Evolutionary conservation across 1,284 basidiomycete species (phyloP), one percentile per base, ranked within the genome.

Genomic region (Takashimella koratensis): DNA sequence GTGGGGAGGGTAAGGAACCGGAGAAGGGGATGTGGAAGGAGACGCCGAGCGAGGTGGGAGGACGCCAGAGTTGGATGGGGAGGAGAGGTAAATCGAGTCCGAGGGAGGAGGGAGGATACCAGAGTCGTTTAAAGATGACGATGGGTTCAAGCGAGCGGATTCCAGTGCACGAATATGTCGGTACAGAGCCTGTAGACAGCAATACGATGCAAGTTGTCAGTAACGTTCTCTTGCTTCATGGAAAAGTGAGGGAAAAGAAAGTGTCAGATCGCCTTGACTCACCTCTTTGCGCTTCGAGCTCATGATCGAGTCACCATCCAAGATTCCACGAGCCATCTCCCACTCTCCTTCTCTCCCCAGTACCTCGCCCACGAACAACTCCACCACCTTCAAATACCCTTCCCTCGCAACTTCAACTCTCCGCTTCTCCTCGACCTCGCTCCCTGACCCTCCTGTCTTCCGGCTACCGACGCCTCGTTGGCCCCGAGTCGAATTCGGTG

Each of bases 331-430:
- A 1, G 71, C 72, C 72, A 74, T 74, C 55, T 73, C 72, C 62
- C 62, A 74, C 53, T 74, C 72, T 19, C 67, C 70, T 56, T 73
- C 71, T 43, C 66, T 59, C 10, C 55, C 60, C 43, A 74, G 54
- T 0, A 74, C 64, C 58, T 74, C 72, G 43, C 71, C 70, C 13
- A 71, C 67, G 48, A 73, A 74, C 43, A 74, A 56, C 60, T 74
- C 71, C 4, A 71, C 56, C 16, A 74, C 68, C 47, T 68, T 70
- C n/a, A 70, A 43, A 58, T 74, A 73, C 10, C 68, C 70, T 51
- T 74, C 71, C 45, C 68, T 56, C 3, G 64, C 65, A n/a, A 54
- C 47, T 47, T 73, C 71, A 19, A 66, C 43, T 36, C 43, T 50
- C 36, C 65, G 67, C 56, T 58, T 61, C 8, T 54, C 48, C 23